Conservation (phyloP, 2,329 filamentous ascomycete species). For the Ophiostoma angusticollis region DNA sequence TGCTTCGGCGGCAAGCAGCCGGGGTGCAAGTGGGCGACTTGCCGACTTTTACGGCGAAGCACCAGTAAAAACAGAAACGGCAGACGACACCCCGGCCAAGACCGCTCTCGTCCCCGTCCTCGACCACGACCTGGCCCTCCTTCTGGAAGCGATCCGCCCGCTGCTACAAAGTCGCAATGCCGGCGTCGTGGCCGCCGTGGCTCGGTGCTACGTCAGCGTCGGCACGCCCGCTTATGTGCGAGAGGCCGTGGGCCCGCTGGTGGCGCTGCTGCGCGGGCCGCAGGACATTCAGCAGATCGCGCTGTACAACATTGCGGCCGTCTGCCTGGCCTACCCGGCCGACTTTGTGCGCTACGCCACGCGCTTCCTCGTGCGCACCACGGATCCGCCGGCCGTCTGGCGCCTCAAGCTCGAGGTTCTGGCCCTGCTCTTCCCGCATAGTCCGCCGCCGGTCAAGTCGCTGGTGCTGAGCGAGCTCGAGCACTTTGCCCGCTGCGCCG, state of each 20-base stretch:
- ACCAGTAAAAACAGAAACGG: constrained; percentile 20
- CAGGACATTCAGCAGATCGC: constrained; percentile 83
- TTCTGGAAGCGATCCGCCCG: constrained; percentile 69
- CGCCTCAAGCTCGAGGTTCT: constrained; percentile 83
- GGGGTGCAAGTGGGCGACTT: constrained; percentile 19
- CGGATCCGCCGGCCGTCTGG: constrained; percentile 73
- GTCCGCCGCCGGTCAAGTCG: constrained; percentile 61
- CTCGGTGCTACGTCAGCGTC: constrained; percentile 72
- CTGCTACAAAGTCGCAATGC: constrained; percentile 87
- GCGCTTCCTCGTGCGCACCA: constrained; percentile 76
- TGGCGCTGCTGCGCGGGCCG: constrained; percentile 72
- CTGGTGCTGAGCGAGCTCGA: constrained; percentile 86
- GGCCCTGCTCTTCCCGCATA: constrained; percentile 80
- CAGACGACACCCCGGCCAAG: constrained; percentile 25
- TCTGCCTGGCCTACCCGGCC: constrained; percentile 62
- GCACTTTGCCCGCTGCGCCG: constrained; percentile 67
- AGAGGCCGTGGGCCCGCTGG: constrained; percentile 65
- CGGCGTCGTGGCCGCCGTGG: constrained; percentile 79
- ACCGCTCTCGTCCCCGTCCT: constrained; percentile 45
- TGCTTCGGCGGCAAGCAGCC: constrained; percentile 22
- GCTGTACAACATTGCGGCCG: constrained; percentile 89
- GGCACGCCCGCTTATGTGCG: constrained; percentile 67
- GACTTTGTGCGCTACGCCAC: constrained; percentile 81
- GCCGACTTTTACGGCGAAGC: constrained; percentile 76
- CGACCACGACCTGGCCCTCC: constrained; percentile 70